These are phyloP conservation scores for Elsinoe australis DNA, from an alignment of 2,329 filamentous ascomycete genomes.

Conservation along the genomic window DNA sequence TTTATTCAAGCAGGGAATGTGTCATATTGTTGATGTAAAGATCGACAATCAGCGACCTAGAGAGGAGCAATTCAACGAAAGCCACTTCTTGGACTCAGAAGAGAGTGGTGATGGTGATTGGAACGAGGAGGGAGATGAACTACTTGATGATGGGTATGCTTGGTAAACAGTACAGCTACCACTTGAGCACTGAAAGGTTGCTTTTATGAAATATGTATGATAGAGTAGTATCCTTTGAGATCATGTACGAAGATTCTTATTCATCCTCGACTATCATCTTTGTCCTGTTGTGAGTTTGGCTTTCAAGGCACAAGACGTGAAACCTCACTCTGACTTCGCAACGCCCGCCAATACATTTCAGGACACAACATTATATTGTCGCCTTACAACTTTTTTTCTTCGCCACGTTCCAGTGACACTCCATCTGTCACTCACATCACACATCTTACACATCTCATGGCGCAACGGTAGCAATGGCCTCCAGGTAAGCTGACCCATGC, in stretches of 20 bases:
- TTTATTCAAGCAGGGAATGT: conserved; percentile 59
- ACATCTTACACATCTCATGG: conserved; percentile 9
- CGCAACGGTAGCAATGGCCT: conserved; percentile 18
- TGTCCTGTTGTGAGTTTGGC: no score
- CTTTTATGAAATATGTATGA: no score
- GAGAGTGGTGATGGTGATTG: conserved; percentile 50
- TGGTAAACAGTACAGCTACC: conserved; percentile 26
- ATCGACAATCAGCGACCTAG: conserved; percentile 69
- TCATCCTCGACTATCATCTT: no score
- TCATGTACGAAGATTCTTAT: no score
- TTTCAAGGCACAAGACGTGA: no score
- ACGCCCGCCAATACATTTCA: no score
- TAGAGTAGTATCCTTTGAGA: not conserved
- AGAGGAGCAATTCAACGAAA: conserved; percentile 61
- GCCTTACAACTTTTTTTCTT: not conserved
- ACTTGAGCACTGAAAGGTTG: no score
- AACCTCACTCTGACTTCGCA: no score
- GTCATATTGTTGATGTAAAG: conserved; percentile 60
- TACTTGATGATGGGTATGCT: conserved; percentile 34
- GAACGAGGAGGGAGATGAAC: conserved; percentile 50
- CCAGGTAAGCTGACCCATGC: conserved; percentile 12
- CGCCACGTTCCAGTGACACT: not conserved
- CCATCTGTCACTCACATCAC: not conserved
- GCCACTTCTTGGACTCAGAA: conserved; percentile 61
- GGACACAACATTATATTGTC: no score